Percentiles rank a stretch among this genome's conserved stretches.
These are phyloP conservation scores for Nevesoporus exiguus DNA, from an alignment of 768 basidiomycete genomes.

Conservation along the genomic window DNA sequence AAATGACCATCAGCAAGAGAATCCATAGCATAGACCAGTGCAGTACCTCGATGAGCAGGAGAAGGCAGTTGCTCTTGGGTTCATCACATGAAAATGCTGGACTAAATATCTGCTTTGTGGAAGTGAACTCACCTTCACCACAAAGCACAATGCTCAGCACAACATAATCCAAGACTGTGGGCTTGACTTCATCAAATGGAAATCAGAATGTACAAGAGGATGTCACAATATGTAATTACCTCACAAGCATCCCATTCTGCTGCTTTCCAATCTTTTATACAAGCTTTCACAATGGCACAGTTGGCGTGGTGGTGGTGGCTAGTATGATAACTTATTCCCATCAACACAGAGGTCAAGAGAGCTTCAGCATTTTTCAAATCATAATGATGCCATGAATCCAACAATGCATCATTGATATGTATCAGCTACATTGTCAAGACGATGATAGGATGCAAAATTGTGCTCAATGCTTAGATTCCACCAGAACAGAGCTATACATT, in stretches of 20 bases:
- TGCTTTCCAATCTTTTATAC: neutral
- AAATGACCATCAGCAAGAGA: neutral
- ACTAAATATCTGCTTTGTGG: neutral
- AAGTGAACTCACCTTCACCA: neutral
- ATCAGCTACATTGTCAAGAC: neutral
- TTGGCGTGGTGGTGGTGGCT: conserved; percentile 1
- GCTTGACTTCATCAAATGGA: neutral
- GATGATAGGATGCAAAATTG: neutral
- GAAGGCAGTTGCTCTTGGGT: neutral
- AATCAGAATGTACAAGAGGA: neutral
- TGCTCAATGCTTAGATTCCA: neutral
- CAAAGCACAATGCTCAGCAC: neutral
- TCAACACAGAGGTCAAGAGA: no score
- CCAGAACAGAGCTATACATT: neutral
- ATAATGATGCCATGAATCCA: neutral
- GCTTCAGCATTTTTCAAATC: neutral
- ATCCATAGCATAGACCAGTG: no score
- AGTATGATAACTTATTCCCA: no score
- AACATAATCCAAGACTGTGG: neutral
- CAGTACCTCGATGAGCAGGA: neutral
- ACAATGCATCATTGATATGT: neutral
- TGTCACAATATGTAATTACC: neutral
- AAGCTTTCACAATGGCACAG: neutral
- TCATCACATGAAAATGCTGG: neutral
- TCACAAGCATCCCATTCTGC: neutral